Evolutionary conservation across 805 yeast species (phyloP).

Genomic region (Candida cerambycidarum): DNA sequence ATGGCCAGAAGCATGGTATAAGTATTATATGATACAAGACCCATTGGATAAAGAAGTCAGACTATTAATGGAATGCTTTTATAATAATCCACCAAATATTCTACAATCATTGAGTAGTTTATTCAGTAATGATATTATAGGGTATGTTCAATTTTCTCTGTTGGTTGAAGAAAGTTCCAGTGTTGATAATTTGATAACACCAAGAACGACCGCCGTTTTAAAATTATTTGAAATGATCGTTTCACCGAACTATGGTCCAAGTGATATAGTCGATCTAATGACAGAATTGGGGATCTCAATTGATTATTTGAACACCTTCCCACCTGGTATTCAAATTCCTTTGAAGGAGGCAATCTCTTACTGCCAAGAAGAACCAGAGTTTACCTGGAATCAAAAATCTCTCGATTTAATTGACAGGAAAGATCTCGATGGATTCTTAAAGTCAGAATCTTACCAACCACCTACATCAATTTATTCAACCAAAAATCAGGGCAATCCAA

Average conservation of each 20-base stretch:
- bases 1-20: slow-evolving; percentile 68
- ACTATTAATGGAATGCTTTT: slow-evolving; percentile 45
- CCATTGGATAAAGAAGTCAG: slow-evolving; percentile 34
- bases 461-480: slow-evolving; percentile 14
- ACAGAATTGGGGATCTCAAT: slow-evolving; percentile 53
- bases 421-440: slow-evolving; percentile 49
- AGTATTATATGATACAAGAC: slow-evolving; percentile 48
- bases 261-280: slow-evolving; percentile 61
- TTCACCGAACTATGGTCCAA: slow-evolving; percentile 50
- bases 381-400: slow-evolving; percentile 46
- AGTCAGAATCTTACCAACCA: slow-evolving; percentile 16
- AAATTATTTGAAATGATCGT: slow-evolving; percentile 63
- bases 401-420: slow-evolving; percentile 65
- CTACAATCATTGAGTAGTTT: slow-evolving; percentile 56
- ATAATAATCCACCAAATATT: slow-evolving; percentile 61
- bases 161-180: slow-evolving; percentile 61
- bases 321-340: slow-evolving; percentile 69
- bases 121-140: slow-evolving; percentile 41
- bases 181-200: slow-evolving; percentile 61
- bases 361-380: slow-evolving; percentile 53
- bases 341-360: slow-evolving; percentile 57
- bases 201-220: slow-evolving; percentile 60
- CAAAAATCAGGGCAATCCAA: slow-evolving; percentile 6
- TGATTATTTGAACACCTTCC: slow-evolving; percentile 63
- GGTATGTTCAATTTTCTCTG: slow-evolving; percentile 66